These are phyloP conservation scores for Albizia julibrissin DNA, from an alignment of 306 rosid genomes.

Conservation along the genomic window DNA sequence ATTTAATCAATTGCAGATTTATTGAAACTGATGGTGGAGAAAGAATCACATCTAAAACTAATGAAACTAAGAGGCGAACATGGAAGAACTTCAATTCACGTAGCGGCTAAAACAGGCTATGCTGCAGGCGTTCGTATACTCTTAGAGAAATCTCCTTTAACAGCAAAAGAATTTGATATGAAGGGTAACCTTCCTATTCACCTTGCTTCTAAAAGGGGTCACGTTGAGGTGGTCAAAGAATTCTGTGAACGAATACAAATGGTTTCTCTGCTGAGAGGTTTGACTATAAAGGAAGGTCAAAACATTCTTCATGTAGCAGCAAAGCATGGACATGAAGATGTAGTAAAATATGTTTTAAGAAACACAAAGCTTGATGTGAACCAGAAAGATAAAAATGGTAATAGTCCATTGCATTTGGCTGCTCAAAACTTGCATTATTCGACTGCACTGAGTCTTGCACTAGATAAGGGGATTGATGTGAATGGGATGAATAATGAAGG, in stretches of 20 bases:
- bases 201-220: neutral
- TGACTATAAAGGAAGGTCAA: neutral
- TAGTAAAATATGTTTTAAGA: neutral
- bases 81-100: neutral
- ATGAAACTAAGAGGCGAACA: neutral
- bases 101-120: neutral
- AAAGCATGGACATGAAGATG: neutral
- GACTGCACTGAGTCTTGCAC: neutral
- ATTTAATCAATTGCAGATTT: neutral
- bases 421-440: neutral
- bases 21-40: neutral
- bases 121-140: neutral
- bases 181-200: constrained; percentile 15
- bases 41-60: neutral
- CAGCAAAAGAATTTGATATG: neutral
- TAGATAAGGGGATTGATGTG: neutral
- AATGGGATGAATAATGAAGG: neutral
- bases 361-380: neutral
- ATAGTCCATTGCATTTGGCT: neutral
- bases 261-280: neutral
- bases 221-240: neutral
- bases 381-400: neutral
- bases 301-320: constrained; percentile 7
- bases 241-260: neutral
- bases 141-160: neutral